These are phyloP conservation scores for Yarrowia deformans DNA, from an alignment of 805 yeast genomes.

Conservation along the genomic window DNA sequence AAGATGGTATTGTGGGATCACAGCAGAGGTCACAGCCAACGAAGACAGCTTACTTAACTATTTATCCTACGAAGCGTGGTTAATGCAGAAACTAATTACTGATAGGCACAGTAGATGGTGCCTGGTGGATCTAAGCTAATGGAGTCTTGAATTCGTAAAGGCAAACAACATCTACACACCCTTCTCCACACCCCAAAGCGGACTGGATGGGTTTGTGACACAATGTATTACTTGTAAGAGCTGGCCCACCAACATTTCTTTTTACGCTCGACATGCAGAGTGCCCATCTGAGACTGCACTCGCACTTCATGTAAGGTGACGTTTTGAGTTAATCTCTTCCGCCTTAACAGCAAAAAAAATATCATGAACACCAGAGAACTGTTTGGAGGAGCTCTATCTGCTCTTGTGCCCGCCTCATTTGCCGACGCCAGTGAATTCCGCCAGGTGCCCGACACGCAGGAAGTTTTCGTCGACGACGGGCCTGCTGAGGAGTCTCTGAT, in stretches of 20 bases:
- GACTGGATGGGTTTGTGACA: conserved; percentile 2
- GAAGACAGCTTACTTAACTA: no score
- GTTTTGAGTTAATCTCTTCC: conserved; percentile 31
- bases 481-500: conserved; percentile 50
- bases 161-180: neutral
- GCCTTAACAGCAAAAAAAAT: conserved; percentile 26
- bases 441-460: conserved; percentile 93
- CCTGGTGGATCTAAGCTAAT: neutral
- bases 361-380: conserved; percentile 50
- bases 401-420: conserved; percentile 64
- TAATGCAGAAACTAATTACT: neutral
- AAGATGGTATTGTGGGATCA: no score
- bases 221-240: no score
- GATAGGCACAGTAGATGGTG: neutral
- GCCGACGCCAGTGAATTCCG: conserved; percentile 81
- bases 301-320: conserved; percentile 15
- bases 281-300: conserved; percentile 1
- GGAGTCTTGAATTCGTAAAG: no score
- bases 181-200: conserved; percentile 15
- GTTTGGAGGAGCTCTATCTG: conserved; percentile 84
- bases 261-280: conserved; percentile 11
- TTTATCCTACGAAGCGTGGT: no score
- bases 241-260: neutral
- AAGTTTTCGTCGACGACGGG: conserved; percentile 67
- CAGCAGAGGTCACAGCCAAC: no score